Base-by-base conservation (phyloP, 257 asterid genomes). In the Salvia rosmarinus region DNA sequence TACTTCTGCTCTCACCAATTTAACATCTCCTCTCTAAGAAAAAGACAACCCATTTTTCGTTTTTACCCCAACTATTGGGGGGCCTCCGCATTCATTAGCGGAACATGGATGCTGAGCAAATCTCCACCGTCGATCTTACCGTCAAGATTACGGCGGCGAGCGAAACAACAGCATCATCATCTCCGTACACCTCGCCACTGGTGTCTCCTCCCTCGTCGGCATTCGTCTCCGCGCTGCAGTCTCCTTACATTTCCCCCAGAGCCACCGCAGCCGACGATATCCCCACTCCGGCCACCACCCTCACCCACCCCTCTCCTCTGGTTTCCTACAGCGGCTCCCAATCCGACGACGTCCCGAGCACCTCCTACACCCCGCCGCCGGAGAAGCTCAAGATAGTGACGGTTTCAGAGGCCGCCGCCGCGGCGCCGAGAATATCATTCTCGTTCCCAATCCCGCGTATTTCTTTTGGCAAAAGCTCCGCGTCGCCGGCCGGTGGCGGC, bases 161-260 rank as follows among this genome's bases (percentile, higher is more conserved):
- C 4, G 3, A 2, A 9, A 6, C 40, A 1, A 0, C 21, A 21
- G 9, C 4, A 3, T 30, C 61, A 4, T 30, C 84, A 34, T 90
- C 96, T 37, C 88, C 92, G 6, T 85, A 78, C 81, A 78, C 74
- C 83, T 92, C 96, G 17, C 96, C 93, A 20, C 82, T 89, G 20
- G 61, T 86, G 6, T 89, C 96, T 35, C 96, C 98, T 44, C 87
- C 96, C 8, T 92, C 98, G 11, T 90, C 97, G 6, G 98, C 98
- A 35, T 92, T 92, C 78, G 98, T 83, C 50, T 90, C 98, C 1
- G 98, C 96, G 1, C 70, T 92, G 54, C 98, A 92, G 64, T 88
- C 96, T 12, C 98, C 98, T 3, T 90, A 88, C 79, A 83, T 92
- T 51, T 92, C 97, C 58, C 97, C 98, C 13, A 81, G 96, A n/a